Conservation (phyloP, 1,284 basidiomycete species). For the Volvariella volvacea region DNA sequence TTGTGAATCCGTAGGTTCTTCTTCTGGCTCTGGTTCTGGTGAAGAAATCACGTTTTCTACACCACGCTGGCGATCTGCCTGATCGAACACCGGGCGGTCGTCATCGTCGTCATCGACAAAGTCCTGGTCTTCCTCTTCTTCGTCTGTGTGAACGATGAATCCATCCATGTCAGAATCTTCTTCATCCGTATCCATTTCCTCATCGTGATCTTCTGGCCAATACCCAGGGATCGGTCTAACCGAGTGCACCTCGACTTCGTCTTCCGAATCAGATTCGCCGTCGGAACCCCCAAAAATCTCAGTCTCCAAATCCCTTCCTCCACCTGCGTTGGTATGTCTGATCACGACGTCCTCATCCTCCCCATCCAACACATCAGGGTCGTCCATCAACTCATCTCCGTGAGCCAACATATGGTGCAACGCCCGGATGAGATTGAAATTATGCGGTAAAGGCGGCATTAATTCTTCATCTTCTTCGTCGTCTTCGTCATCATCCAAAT, state of each 20-base stretch:
- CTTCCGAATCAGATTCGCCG: too few species aligned
- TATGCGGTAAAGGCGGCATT: not conserved
- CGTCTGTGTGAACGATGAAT: constrained; percentile 41
- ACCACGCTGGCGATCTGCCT: not conserved
- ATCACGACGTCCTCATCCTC: constrained; percentile 1
- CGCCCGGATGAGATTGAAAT: not conserved
- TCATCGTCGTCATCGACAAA: not conserved
- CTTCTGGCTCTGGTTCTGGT: too few species aligned
- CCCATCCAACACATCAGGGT: not conserved
- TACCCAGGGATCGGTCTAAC: constrained; percentile 5
- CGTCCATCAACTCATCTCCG: not conserved
- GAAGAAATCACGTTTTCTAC: too few species aligned
- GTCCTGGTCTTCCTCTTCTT: constrained; percentile 8
- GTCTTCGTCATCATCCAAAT: constrained; percentile 20
- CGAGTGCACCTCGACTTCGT: not conserved
- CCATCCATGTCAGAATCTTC: constrained; percentile 22
- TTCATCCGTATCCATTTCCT: constrained; percentile 3
- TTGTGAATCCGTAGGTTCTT: too few species aligned
- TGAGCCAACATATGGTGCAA: not conserved
- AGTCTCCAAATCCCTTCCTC: constrained; percentile 4
- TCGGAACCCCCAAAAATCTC: too few species aligned
- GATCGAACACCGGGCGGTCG: not conserved
- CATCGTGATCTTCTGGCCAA: constrained; percentile 7
- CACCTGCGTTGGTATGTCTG: constrained; percentile 2
- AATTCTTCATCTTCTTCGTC: constrained; percentile 13